These are phyloP conservation scores for Trichoderma reesei DNA, from an alignment of 495 filamentous ascomycete species.

Conservation along the genomic window DNA sequence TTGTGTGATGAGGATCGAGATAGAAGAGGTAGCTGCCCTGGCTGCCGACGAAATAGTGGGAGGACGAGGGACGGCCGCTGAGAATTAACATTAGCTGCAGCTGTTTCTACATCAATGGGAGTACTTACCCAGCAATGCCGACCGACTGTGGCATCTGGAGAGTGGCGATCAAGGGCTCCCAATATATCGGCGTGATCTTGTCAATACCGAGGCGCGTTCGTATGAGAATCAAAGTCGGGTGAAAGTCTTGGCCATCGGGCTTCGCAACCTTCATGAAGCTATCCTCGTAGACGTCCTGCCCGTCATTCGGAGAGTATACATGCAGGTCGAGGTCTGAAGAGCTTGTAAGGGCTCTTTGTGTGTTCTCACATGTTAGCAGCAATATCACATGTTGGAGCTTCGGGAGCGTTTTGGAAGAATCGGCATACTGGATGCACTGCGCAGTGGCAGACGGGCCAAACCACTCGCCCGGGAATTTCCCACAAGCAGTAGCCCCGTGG, in stretches of 20 bases:
- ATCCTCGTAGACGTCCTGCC: slow-evolving; percentile 86
- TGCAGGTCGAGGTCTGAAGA: slow-evolving; percentile 49
- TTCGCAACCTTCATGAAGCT: slow-evolving; percentile 67
- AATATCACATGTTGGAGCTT: not conserved
- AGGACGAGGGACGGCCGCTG: slow-evolving; percentile 86
- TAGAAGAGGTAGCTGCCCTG: slow-evolving; percentile 88
- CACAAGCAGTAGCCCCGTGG: slow-evolving; percentile 78
- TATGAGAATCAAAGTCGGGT: slow-evolving; percentile 80
- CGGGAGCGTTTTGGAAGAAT: not conserved
- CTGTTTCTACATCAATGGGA: not conserved
- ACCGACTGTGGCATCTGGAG: slow-evolving; percentile 82
- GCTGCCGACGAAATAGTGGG: slow-evolving; percentile 95
- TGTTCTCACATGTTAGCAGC: slow-evolving; percentile 20
- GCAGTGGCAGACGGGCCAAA: slow-evolving; percentile 98
- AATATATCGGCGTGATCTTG: slow-evolving; percentile 84
- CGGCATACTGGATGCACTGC: slow-evolving; percentile 84
- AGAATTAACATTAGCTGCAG: slow-evolving; percentile 11
- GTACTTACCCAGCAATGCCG: slow-evolving; percentile 83
- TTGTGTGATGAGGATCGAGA: slow-evolving; percentile 81
- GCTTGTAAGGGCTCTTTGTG: slow-evolving; percentile 58
- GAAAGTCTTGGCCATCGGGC: slow-evolving; percentile 51
- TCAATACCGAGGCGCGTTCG: slow-evolving; percentile 88
- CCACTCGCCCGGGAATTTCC: slow-evolving; percentile 95
- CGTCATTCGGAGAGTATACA: slow-evolving; percentile 85
- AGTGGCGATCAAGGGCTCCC: slow-evolving; percentile 72